Base-by-base conservation (phyloP, 257 asterid genomes). In the Solanum tarijense region DNA sequence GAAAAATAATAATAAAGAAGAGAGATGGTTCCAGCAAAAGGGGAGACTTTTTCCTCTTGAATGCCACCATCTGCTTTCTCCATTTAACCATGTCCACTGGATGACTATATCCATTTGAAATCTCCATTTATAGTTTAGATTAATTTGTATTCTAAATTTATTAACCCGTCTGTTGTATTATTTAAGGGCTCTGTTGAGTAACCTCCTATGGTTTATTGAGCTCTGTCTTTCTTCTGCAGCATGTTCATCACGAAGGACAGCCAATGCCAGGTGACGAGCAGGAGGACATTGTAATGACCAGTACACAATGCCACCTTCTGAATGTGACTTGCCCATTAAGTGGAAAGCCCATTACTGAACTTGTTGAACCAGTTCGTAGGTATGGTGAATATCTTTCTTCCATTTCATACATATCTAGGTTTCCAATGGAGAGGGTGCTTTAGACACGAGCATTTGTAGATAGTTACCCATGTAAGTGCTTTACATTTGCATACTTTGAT, bases 191-290 rank as follows among this genome's bases (percentile, higher is more conserved):
- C 43, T 29, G 86, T 66, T 71, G 75, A 83, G 74, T 88, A 76
- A 81, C 73, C 12, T 21, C 36, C 69, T 5, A 9, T 9, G 85
- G 39, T 3, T 46, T 0, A 81, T 81, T 81, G 41, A 86, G 52
- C 76, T 82, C 41, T 68, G 84, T 35, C 86, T 89, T 69, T 90
- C 73, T 60, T 91, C 74, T 90, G 87, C 92, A 97, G 99, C 94
- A 93, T 90, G 99, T 97, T 94, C 98, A 95, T 90, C 99, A 97
- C 89, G 90, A 93, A n/a, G 98, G 99, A 58, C 94, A 91, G 88
- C 95, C 96, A 55, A 92, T 97, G 98, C 99, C 99, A 66, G 99
- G 99, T 89, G 99, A 97, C 62, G 99, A 97, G 93, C 95, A 93
- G 89, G 99, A 97, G 92, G 99, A 97, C 91, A 90, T 97, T 84